Evolutionary conservation across 768 basidiomycete species (phyloP).

Genomic region (Cystofilobasidium bisporidii): DNA sequence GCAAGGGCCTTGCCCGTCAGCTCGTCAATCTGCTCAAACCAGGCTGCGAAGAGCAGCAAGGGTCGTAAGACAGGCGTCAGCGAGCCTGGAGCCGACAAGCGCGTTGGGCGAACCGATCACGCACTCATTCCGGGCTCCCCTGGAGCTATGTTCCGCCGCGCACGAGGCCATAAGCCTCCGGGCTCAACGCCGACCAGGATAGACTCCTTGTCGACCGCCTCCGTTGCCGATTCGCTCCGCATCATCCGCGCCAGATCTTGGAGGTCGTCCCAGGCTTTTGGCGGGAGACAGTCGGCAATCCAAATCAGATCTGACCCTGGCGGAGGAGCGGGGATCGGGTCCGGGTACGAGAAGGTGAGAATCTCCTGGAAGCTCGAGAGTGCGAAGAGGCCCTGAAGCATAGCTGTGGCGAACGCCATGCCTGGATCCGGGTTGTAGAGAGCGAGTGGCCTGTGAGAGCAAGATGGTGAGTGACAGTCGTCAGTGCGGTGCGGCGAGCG

Average conservation of each 20-base stretch:
- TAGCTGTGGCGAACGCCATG: neutral
- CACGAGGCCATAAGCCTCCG: neutral
- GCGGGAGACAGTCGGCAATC: neutral
- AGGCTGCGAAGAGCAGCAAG: neutral
- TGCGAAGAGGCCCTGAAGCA: neutral
- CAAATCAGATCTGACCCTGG: neutral
- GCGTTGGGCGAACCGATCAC: no score
- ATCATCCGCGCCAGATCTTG: neutral
- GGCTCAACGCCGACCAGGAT: no score
- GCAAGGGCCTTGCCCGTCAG: neutral
- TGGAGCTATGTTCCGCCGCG: neutral
- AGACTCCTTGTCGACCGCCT: no score
- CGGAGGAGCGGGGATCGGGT: neutral
- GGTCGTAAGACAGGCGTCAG: neutral
- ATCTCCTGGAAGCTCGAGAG: neutral
- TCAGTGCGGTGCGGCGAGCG: neutral
- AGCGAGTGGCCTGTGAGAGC: neutral
- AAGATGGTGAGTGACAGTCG: neutral
- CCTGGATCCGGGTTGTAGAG: slow-evolving; percentile 1
- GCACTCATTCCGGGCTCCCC: neutral
- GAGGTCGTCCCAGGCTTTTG: neutral
- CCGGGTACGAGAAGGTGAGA: neutral
- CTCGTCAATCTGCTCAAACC: neutral
- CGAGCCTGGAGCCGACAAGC: neutral
- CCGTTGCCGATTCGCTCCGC: no score